Base-by-base conservation (phyloP, 2,329 filamentous ascomycete genomes). In the Grosmannia clavigera region DNA sequence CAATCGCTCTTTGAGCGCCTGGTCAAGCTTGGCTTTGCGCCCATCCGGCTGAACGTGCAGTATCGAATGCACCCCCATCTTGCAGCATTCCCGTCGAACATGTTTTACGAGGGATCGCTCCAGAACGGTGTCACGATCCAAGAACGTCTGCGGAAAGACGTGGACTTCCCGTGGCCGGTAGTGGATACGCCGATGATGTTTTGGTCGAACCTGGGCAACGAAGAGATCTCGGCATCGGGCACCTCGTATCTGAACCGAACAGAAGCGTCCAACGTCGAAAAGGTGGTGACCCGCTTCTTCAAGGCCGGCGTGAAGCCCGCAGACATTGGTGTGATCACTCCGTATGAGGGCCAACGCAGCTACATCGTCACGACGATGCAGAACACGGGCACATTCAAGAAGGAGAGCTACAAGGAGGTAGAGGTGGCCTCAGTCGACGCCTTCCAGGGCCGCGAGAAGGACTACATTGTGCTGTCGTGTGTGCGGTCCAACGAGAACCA, bases 291-390 rank as follows among this genome's bases (percentile, higher is more conserved):
- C 11, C 87, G 94, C 57, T 99, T 99, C 76, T 96, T 99, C 83
- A 97, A 96, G 74, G 94, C 95, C 29, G 92, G 92, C 55, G 94
- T 99, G n/a, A 88, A 92, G 69, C 92, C 94, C 5, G 80, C 81
- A 57, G 90, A 92, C 65, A 97, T 99, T 70, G 94, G 94, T 76
- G 94, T 99, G 68, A 97, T 99, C 70, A 99, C 94, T 19, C 94
- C 94, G 59, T 99, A 99, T 72, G 94, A 99, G 75, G 94, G 94
- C 61, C 94, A 99, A 75, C 88, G 94, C 69, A 96, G 92, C 75
- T 99, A 96, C 72, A 92, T 99, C 65, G 94, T 99, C 61, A 95
- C 90, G 70, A 96, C 92, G n/a, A 97, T 99, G 92, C 94, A 99
- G 74, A 91, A 92, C 64, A 94, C 88, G 14, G 94, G 94, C 58